A percentile compares a stretch with the other conserved stretches of the same genome.
Conservation (phyloP, 352 stramenopile genomes). For the Pythium myriotylum region DNA sequence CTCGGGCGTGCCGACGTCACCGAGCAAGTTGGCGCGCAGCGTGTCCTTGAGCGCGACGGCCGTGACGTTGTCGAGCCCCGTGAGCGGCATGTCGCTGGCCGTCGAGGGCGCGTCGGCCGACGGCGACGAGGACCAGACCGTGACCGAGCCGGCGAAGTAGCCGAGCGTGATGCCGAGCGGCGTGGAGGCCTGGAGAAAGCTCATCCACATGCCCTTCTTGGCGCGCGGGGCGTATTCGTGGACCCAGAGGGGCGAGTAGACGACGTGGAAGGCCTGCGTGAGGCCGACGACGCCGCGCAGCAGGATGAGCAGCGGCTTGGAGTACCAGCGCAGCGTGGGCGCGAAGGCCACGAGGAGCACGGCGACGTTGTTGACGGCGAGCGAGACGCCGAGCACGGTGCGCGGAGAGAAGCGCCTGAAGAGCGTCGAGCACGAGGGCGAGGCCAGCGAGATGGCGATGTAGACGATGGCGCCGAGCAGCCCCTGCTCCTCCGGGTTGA, state of each 20-base stretch:
- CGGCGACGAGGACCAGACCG: constrained; percentile 48
- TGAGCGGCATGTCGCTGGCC: constrained; percentile 22
- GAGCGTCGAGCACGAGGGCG: constrained; percentile 78
- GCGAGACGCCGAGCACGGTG: constrained; percentile 63
- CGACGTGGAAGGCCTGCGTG: constrained; percentile 82
- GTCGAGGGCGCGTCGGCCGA: constrained; percentile 22
- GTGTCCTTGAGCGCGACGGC: constrained; percentile 25
- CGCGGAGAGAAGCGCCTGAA: constrained; percentile 79
- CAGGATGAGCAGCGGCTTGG: constrained; percentile 75
- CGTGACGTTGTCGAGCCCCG: constrained; percentile 25
- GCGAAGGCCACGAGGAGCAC: constrained; percentile 74
- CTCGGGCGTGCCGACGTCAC: constrained; percentile 35
- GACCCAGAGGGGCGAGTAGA: constrained; percentile 87
- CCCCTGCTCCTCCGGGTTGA: constrained; percentile 80
- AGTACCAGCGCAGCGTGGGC: constrained; percentile 63
- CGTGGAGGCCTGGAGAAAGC: constrained; percentile 76
- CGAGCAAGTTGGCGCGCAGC: constrained; percentile 35
- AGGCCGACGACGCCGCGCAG: constrained; percentile 73
- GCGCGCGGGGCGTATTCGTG: constrained; percentile 81
- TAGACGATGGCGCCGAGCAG: constrained; percentile 84
- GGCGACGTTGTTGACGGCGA: constrained; percentile 79
- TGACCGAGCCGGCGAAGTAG: constrained; percentile 77
- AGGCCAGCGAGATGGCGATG: constrained; percentile 79
- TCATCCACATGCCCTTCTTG: constrained; percentile 82
- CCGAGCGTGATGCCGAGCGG: constrained; percentile 79